Conservation (phyloP, 2,329 filamentous ascomycete species). For the Alternaria gansuensis region DNA sequence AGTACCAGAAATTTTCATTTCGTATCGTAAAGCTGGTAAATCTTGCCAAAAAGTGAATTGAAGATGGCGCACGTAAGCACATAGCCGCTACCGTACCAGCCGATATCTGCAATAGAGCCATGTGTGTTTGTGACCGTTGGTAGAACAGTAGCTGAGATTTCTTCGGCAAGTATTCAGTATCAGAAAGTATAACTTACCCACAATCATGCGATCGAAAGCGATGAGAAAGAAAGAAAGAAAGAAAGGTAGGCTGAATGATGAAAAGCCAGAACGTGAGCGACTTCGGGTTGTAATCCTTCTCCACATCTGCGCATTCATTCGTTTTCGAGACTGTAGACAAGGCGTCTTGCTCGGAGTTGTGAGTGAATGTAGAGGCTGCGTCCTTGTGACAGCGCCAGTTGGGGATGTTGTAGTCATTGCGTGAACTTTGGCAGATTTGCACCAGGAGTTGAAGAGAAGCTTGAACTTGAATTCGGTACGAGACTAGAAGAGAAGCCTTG, state of each 20-base stretch:
- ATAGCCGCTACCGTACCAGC: conserved; percentile 51
- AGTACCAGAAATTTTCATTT: conserved; percentile 52
- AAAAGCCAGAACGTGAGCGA: conserved; percentile 37
- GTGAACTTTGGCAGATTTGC: not conserved
- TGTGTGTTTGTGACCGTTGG: conserved; percentile 43
- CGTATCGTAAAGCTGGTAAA: conserved; percentile 57
- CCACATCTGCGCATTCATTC: conserved; percentile 25
- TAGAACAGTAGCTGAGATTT: conserved; percentile 31
- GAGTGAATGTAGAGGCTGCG: not conserved
- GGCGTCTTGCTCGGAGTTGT: not conserved
- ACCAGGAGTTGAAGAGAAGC: not conserved
- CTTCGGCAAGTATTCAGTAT: not conserved
- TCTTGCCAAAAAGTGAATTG: conserved; percentile 59
- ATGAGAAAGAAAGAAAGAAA: conserved; percentile 40
- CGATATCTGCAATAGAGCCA: conserved; percentile 38
- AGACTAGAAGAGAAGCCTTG: not conserved
- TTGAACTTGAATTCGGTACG: not conserved
- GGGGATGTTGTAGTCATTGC: not conserved
- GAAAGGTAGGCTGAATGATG: conserved; percentile 40
- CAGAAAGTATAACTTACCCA: not conserved
- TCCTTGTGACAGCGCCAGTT: not conserved
- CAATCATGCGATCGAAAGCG: conserved; percentile 34
- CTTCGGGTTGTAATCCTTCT: conserved; percentile 38
- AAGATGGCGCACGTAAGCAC: conserved; percentile 57
- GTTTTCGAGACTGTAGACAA: not conserved